These are phyloP conservation scores for Lactarius psammicola DNA, from an alignment of 768 basidiomycete species.

Conservation along the genomic window DNA sequence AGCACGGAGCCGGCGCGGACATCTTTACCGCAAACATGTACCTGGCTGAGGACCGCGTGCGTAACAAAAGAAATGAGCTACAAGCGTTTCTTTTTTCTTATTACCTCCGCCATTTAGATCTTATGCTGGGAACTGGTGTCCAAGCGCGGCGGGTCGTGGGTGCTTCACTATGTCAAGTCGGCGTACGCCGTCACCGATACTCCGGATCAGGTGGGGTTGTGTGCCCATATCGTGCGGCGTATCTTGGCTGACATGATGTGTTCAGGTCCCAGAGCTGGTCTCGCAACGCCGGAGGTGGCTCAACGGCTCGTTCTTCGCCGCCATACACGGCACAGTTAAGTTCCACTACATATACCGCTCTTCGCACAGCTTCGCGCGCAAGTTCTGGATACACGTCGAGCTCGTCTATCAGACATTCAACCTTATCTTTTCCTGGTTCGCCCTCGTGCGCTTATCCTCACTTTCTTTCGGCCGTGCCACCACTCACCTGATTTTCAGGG, in stretches of 20 bases:
- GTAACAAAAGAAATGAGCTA: slow-evolving; percentile 29
- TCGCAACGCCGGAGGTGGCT: slow-evolving; percentile 96
- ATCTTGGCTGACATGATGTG: background rate
- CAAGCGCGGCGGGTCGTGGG: slow-evolving; percentile 89
- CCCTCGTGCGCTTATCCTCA: slow-evolving; percentile 53
- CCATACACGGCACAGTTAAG: slow-evolving; percentile 86
- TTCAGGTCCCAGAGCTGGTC: slow-evolving; percentile 84
- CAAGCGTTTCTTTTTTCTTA: background rate
- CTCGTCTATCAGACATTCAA: slow-evolving; percentile 90
- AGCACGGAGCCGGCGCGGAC: slow-evolving; percentile 81
- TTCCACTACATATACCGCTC: slow-evolving; percentile 96
- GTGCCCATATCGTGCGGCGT: background rate
- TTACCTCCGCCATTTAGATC: slow-evolving; percentile 46
- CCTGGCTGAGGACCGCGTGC: slow-evolving; percentile 80
- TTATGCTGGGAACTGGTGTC: slow-evolving; percentile 97
- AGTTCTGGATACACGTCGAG: slow-evolving; percentile 94
- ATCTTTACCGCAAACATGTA: slow-evolving; percentile 98
- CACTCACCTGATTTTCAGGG: slow-evolving; percentile 42
- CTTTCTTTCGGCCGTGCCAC: background rate
- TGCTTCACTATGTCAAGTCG: slow-evolving; percentile 93
- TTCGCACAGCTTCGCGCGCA: slow-evolving; percentile 75
- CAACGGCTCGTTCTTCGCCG: slow-evolving; percentile 98
- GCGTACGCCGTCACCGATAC: slow-evolving; percentile 93
- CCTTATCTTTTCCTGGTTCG: slow-evolving; percentile 90
- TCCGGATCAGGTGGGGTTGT: slow-evolving; percentile 66